Evolutionary conservation across 257 asterid genomes (phyloP).

Genomic region (Solanum ossicruentum): DNA sequence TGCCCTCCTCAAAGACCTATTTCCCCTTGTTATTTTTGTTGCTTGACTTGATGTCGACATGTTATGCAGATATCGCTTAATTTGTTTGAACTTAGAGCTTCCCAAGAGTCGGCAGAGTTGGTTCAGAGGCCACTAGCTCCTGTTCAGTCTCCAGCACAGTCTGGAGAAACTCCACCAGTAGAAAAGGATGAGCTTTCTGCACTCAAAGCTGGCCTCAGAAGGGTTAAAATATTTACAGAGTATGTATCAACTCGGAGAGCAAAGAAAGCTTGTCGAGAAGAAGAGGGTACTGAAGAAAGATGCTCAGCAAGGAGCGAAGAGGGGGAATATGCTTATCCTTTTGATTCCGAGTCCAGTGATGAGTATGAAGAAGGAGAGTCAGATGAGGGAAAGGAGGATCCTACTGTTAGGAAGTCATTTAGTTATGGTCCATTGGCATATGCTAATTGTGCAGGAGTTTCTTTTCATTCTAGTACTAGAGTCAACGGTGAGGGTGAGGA

Average conservation of each 20-base stretch:
- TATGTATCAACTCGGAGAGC: slow-evolving; percentile 72
- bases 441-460: slow-evolving; percentile 63
- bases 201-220: slow-evolving; percentile 76
- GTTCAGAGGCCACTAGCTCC: slow-evolving; percentile 36
- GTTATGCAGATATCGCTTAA: slow-evolving; percentile 56
- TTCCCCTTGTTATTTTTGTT: background rate
- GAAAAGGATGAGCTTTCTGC: slow-evolving; percentile 95
- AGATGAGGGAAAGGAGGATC: slow-evolving; percentile 49
- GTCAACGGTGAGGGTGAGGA: slow-evolving; percentile 53
- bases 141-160: slow-evolving; percentile 34
- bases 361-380: slow-evolving; percentile 72
- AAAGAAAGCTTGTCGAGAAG: slow-evolving; percentile 78
- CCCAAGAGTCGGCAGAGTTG: slow-evolving; percentile 40
- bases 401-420: slow-evolving; percentile 65
- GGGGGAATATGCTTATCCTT: slow-evolving; percentile 70
- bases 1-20: background rate
- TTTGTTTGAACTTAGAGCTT: slow-evolving; percentile 41
- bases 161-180: slow-evolving; percentile 32
- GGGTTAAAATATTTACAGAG: slow-evolving; percentile 70
- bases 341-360: slow-evolving; percentile 61
- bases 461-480: slow-evolving; percentile 39
- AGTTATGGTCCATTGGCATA: slow-evolving; percentile 80
- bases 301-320: slow-evolving; percentile 76
- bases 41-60: background rate
- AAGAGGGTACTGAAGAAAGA: slow-evolving; percentile 67